These are phyloP conservation scores for Yamadazyma diospyri DNA, from an alignment of 1,139 yeast genomes.

Conservation along the genomic window DNA sequence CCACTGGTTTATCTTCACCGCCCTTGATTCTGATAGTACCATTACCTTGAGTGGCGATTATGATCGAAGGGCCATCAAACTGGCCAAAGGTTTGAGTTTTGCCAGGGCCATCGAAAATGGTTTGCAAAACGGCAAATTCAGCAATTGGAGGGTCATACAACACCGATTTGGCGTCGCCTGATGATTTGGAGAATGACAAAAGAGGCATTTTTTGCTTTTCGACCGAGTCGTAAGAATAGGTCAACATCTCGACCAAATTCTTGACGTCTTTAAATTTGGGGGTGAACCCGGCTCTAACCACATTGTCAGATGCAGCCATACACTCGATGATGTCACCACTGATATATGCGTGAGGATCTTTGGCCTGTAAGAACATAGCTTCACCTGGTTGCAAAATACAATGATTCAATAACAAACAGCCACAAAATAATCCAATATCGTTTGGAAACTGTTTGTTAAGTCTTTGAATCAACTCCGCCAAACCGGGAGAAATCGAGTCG, in stretches of 20 bases:
- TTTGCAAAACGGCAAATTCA: slow-evolving; percentile 88
- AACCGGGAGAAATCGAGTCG: slow-evolving; percentile 39
- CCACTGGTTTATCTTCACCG: slow-evolving; percentile 36
- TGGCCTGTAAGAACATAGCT: slow-evolving; percentile 94
- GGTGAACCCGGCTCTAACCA: slow-evolving; percentile 96
- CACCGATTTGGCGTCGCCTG: slow-evolving; percentile 63
- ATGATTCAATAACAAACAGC: slow-evolving; percentile 87
- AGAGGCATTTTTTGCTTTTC: slow-evolving; percentile 90
- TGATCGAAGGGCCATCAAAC: slow-evolving; percentile 83
- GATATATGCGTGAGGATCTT: slow-evolving; percentile 97
- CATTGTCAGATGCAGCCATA: slow-evolving; percentile 99
- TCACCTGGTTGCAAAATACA: slow-evolving; percentile 84
- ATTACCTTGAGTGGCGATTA: slow-evolving; percentile 77
- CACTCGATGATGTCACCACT: slow-evolving; percentile 97
- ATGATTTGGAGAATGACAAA: slow-evolving; percentile 55
- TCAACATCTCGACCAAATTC: slow-evolving; percentile 84
- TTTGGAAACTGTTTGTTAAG: slow-evolving; percentile 85
- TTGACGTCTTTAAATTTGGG: slow-evolving; percentile 96
- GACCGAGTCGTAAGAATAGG: slow-evolving; percentile 85
- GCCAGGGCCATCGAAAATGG: slow-evolving; percentile 46
- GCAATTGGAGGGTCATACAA: slow-evolving; percentile 95
- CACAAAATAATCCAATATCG: slow-evolving; percentile 95
- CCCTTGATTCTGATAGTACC: slow-evolving; percentile 55
- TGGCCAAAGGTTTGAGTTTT: slow-evolving; percentile 50
- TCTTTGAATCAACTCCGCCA: slow-evolving; percentile 71